Base-by-base conservation (phyloP, 1,284 basidiomycete genomes). In the Sparassis latifolia region DNA sequence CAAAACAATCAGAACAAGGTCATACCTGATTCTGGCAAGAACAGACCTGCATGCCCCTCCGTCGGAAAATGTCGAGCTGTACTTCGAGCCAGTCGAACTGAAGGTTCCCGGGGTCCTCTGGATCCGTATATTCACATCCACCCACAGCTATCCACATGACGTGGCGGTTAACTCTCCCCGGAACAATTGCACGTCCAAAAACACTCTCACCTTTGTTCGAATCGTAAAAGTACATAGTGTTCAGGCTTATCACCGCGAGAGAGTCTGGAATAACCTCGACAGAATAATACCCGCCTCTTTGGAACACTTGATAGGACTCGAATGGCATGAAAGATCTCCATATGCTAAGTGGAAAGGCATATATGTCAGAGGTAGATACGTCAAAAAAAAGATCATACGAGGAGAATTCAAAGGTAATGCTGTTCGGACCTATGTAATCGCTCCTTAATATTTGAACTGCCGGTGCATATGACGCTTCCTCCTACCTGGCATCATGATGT, bases 201-300 rank as follows among this genome's bases (percentile, higher is more conserved):
- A 38, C 7, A 52, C 45, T 43, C 72, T 63, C 60, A 83, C 89
- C 88, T 72, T 92, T 90, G 71, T 97, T 97, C 33, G 86, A 85
- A 63, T 92, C 86, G 68, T 89, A 97, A 71, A 92, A 95, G 69
- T 92, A 97, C 68, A 97, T 79, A 1, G 93, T 95, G 69, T 96
- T 97, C 53, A 97, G 71, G 57, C 86, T 88, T 64, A 97, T 84
- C 43, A 88, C 90, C 5, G 90, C 89, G 20, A 96, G 63, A 48
- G 78, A 65, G 59, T 84, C 77, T 1, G 88, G 86, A 30, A 96
- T 80, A 33, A 96, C 85, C 63, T 97, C 92, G 37, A 79, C 76
- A 3, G 88, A 79, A 62, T 79, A 97, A 70, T 96, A 96, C 32
- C 86, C 92, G 6, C 93, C 89, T 40, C 86, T 76, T 61, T 87